These are phyloP conservation scores for Rhizopus arrhizus DNA, from an alignment of 371 early-diverging fungal genomes.

Conservation along the genomic window DNA sequence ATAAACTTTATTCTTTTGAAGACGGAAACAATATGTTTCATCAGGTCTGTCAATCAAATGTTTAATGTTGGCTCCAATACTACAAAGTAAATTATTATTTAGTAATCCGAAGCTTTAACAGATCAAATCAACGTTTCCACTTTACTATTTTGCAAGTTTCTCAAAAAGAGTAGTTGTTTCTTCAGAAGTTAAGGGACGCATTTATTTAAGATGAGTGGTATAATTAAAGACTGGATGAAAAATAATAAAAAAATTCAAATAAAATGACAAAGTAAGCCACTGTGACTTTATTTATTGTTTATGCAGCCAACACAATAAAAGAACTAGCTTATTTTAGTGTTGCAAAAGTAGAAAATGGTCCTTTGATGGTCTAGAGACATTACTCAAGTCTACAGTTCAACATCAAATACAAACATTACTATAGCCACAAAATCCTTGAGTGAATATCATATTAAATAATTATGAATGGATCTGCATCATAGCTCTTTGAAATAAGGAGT, in stretches of 20 bases:
- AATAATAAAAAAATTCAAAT: not conserved
- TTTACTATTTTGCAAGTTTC: conserved; percentile 94
- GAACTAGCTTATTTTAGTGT: too few species aligned
- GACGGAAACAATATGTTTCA: conserved; percentile 93
- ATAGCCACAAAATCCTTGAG: too few species aligned
- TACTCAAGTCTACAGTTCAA: too few species aligned
- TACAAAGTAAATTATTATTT: conserved; percentile 24
- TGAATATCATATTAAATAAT: too few species aligned
- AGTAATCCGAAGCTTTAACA: not conserved
- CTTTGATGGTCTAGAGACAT: too few species aligned
- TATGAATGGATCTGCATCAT: too few species aligned
- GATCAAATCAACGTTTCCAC: too few species aligned
- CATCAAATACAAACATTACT: too few species aligned
- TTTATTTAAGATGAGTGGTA: conserved; percentile 29
- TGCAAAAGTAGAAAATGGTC: too few species aligned
- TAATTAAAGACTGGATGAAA: not conserved
- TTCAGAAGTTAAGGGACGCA: conserved; percentile 94
- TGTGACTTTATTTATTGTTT: conserved; percentile 4
- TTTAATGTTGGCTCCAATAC: conserved; percentile 94
- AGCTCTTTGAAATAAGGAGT: too few species aligned
- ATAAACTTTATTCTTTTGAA: conserved; percentile 92
- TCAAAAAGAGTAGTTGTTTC: conserved; percentile 95
- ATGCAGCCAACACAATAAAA: not conserved
- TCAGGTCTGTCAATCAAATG: conserved; percentile 93
- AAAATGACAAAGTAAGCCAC: conserved; percentile 11